These are phyloP conservation scores for Hypoxylon crocopeplum DNA, from an alignment of 495 filamentous ascomycete species.

Conservation along the genomic window DNA sequence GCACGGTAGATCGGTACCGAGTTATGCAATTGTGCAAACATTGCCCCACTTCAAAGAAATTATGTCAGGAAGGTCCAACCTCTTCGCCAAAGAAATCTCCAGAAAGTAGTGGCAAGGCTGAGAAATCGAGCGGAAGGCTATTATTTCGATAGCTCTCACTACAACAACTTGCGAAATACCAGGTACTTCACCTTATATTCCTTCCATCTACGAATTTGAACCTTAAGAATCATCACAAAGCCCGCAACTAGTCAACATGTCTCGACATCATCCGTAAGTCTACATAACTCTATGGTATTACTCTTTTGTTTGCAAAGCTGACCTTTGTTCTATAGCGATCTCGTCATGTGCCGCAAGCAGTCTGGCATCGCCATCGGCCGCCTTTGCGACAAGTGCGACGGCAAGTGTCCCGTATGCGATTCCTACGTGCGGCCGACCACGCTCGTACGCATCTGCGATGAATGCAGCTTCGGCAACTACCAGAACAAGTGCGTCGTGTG, in stretches of 20 bases:
- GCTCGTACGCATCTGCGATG: constrained; percentile 96
- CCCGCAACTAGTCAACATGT: constrained; percentile 56
- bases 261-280: constrained; percentile 80
- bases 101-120: constrained; percentile 45
- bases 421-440: constrained; percentile 98
- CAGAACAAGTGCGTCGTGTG: constrained; percentile 99
- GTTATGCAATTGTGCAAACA: too few relatives aligned
- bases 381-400: constrained; percentile 99
- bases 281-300: background rate
- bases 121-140: constrained; percentile 37
- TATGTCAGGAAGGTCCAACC: constrained; percentile 24
- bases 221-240: too few relatives aligned
- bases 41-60: too few relatives aligned
- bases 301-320: constrained; percentile 42
- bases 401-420: constrained; percentile 99
- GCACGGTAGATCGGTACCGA: too few relatives aligned
- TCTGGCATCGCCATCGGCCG: constrained; percentile 97
- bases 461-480: constrained; percentile 99
- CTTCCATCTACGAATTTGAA: too few relatives aligned
- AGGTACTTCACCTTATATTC: too few relatives aligned
- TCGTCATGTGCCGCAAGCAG: constrained; percentile 99
- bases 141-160: constrained; percentile 6
- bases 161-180: background rate
- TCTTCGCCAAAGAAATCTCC: constrained; percentile 21
- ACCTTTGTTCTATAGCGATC: constrained; percentile 68